Evolutionary conservation across 2,329 filamentous ascomycete species (phyloP).

Genomic region (Fusarium penzigii): DNA sequence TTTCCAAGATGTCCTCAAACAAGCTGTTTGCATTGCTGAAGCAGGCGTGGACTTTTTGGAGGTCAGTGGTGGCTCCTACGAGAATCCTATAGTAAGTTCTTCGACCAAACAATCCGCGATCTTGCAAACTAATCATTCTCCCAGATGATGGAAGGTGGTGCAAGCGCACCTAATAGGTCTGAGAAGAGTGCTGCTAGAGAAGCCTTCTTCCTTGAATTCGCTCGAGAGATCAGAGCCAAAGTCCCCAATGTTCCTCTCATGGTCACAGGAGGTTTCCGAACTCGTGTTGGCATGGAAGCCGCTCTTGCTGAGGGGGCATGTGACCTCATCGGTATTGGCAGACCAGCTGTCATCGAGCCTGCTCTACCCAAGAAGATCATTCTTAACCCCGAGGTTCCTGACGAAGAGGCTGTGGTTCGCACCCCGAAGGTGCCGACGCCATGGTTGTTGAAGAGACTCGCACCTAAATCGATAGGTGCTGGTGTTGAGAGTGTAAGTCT

Average conservation of each 20-base stretch:
- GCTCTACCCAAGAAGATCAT: conserved; percentile 33
- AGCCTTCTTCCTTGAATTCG: conserved; percentile 70
- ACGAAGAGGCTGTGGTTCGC: conserved; percentile 15
- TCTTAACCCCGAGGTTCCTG: conserved; percentile 14
- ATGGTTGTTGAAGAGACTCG: conserved; percentile 18
- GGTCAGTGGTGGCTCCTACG: conserved; percentile 63
- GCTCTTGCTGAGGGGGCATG: conserved; percentile 41
- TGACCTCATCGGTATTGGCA: conserved; percentile 43
- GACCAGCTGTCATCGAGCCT: conserved; percentile 42
- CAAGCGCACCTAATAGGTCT: conserved; percentile 1
- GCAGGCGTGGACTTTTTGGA: conserved; percentile 67
- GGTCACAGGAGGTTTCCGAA: conserved; percentile 66
- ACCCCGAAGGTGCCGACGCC: conserved; percentile 11
- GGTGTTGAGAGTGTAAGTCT: conserved; percentile 20
- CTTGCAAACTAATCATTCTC: not conserved
- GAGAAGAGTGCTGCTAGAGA: conserved; percentile 55
- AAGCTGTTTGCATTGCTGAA: conserved; percentile 51
- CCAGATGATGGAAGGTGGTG: conserved; percentile 37
- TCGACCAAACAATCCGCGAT: conserved; percentile 1
- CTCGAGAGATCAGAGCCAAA: conserved; percentile 47
- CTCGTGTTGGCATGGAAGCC: conserved; percentile 42
- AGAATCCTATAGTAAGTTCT: conserved; percentile 47
- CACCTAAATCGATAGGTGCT: conserved; percentile 16
- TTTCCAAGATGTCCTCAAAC: conserved; percentile 56
- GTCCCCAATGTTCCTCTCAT: conserved; percentile 50